These are phyloP conservation scores for Scutellospora calospora DNA, from an alignment of 371 early-diverging fungal species.

Conservation along the genomic window DNA sequence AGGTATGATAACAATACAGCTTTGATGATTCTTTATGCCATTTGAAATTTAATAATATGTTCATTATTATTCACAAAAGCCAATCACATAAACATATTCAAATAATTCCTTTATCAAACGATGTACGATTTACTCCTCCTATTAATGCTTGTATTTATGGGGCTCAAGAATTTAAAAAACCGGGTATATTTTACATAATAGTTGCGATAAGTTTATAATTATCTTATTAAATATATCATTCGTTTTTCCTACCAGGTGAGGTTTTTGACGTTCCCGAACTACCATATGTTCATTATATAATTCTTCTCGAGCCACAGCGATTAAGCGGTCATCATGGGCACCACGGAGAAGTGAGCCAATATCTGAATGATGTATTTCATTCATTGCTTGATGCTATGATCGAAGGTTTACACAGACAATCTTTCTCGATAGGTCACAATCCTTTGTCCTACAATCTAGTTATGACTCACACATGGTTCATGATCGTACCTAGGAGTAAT, in stretches of 20 bases:
- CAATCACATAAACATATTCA: conserved; percentile 82
- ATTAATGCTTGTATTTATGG: conserved; percentile 11
- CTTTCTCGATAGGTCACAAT: conserved; percentile 24
- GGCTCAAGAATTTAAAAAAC: neutral
- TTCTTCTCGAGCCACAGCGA: conserved; percentile 52
- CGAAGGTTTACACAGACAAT: conserved; percentile 28
- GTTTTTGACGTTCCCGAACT: conserved; percentile 56
- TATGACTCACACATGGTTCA: conserved; percentile 74
- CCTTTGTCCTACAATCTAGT: conserved; percentile 70
- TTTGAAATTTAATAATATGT: neutral
- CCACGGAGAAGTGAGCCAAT: conserved; percentile 51
- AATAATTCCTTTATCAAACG: conserved; percentile 62
- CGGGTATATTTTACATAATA: conserved; percentile 5
- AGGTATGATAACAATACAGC: conserved; percentile 53
- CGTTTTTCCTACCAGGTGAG: conserved; percentile 48
- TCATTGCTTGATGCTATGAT: conserved; percentile 61
- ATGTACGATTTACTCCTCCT: conserved; percentile 62
- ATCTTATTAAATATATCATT: neutral
- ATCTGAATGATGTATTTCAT: conserved; percentile 60
- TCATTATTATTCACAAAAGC: conserved; percentile 44
- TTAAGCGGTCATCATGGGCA: conserved; percentile 45
- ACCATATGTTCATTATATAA: conserved; percentile 59
- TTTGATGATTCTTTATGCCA: neutral
- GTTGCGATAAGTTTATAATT: neutral
- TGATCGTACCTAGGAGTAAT: conserved; percentile 72